Evolutionary conservation across 371 early-diverging fungal genomes (phyloP).

Genomic region (Parasitella parasitica): DNA sequence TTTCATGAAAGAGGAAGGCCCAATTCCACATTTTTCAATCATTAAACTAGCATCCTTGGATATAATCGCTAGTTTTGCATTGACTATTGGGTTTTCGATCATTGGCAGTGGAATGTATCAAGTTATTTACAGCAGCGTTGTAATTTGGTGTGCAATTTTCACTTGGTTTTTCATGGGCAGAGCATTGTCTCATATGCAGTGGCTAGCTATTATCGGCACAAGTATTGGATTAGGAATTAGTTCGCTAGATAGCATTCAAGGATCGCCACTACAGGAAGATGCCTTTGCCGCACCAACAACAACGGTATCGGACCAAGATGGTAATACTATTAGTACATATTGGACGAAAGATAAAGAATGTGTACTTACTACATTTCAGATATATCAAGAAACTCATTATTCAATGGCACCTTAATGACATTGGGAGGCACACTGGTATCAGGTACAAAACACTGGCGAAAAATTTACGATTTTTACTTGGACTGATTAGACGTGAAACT

Average conservation of each 20-base stretch:
- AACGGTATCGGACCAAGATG: background rate
- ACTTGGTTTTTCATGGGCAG: slow-evolving; percentile 60
- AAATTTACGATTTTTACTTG: background rate
- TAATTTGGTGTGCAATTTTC: slow-evolving; percentile 75
- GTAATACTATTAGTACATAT: background rate
- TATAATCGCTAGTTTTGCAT: slow-evolving; percentile 62
- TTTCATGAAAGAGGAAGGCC: slow-evolving; percentile 20
- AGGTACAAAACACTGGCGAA: slow-evolving; percentile 25
- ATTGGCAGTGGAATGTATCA: slow-evolving; percentile 78
- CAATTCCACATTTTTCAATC: slow-evolving; percentile 46
- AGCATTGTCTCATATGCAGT: slow-evolving; percentile 55
- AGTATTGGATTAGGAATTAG: slow-evolving; percentile 66
- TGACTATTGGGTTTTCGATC: slow-evolving; percentile 69
- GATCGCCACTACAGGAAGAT: slow-evolving; percentile 1
- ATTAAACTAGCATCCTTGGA: slow-evolving; percentile 60
- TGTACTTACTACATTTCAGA: background rate
- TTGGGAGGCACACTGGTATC: slow-evolving; percentile 56
- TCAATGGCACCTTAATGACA: slow-evolving; percentile 50
- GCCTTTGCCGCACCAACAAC: background rate
- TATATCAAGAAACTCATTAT: slow-evolving; percentile 5
- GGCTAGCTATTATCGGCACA: slow-evolving; percentile 67
- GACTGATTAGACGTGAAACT: background rate
- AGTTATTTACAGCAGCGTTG: slow-evolving; percentile 73
- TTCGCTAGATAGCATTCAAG: slow-evolving; percentile 38
- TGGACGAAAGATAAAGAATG: background rate